Percentiles rank a stretch among this genome's conserved stretches.
Conservation (phyloP, 345 rosid species). For the Mangifera indica region DNA sequence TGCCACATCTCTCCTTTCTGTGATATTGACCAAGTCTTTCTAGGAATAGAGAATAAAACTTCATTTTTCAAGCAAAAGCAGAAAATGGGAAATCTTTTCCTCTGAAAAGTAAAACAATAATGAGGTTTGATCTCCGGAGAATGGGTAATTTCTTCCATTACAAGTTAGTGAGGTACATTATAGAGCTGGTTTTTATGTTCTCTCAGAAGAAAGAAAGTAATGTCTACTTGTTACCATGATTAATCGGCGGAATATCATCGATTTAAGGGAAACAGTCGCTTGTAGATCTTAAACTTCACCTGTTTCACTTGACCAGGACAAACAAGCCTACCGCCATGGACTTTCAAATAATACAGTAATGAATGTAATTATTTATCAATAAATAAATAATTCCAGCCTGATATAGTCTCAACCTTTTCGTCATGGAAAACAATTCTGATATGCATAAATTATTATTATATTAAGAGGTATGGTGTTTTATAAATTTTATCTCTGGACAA, state of each 20-base stretch:
- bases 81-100: neutral
- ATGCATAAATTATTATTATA: no score
- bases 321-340: neutral
- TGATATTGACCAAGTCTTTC: neutral
- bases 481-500: no score
- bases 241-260: neutral
- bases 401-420: no score
- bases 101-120: neutral
- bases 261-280: neutral
- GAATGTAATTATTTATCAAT: neutral
- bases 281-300: neutral
- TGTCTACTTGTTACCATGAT: neutral
- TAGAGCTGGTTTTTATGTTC: neutral
- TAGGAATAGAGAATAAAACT: neutral
- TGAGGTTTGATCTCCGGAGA: neutral
- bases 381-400: no score
- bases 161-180: neutral
- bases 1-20: neutral
- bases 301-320: slow-evolving; percentile 8
- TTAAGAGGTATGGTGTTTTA: no score
- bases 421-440: no score
- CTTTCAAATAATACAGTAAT: neutral
- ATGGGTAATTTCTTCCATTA: neutral
- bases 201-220: no score
- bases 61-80: slow-evolving; percentile 1